Conservation (phyloP, 257 asterid species). For the Lycium barbarum region DNA sequence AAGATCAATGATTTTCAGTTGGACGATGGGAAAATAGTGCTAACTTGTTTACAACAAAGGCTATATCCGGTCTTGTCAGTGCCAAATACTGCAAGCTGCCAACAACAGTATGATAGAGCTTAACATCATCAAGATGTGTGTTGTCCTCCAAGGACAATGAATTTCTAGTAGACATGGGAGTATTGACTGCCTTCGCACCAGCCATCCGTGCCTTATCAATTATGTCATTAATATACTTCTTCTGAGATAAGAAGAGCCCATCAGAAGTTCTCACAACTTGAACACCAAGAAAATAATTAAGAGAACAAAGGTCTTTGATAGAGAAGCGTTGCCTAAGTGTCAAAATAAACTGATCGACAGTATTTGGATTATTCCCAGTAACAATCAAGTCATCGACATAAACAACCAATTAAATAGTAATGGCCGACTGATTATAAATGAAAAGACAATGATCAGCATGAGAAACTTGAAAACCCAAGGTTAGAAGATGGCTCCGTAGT, state of each 20-base stretch:
- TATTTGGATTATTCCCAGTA: background rate
- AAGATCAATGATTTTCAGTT: background rate
- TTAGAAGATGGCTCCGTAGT: background rate
- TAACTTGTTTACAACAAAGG: background rate
- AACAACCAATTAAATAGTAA: background rate
- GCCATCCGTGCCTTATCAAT: background rate
- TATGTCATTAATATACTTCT: background rate
- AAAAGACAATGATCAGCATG: background rate
- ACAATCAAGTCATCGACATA: conserved; percentile 14
- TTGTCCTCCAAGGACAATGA: background rate
- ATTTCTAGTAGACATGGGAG: background rate
- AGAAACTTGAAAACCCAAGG: background rate
- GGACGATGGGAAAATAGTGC: background rate
- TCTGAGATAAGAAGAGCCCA: background rate
- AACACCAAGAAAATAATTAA: background rate
- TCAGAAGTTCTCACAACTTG: background rate
- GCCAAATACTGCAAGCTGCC: too few relatives aligned
- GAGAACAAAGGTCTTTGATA: background rate
- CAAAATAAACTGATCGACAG: background rate
- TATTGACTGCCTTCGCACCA: background rate
- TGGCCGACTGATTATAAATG: background rate
- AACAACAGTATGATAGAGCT: background rate
- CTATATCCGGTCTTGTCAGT: too few relatives aligned
- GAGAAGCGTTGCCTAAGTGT: background rate
- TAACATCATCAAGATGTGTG: background rate